A percentile compares a stretch with the other conserved stretches of the same genome.
phyloP scores from a whole-genome alignment of 257 asterid species.

The Forsythia suspensa region DNA sequence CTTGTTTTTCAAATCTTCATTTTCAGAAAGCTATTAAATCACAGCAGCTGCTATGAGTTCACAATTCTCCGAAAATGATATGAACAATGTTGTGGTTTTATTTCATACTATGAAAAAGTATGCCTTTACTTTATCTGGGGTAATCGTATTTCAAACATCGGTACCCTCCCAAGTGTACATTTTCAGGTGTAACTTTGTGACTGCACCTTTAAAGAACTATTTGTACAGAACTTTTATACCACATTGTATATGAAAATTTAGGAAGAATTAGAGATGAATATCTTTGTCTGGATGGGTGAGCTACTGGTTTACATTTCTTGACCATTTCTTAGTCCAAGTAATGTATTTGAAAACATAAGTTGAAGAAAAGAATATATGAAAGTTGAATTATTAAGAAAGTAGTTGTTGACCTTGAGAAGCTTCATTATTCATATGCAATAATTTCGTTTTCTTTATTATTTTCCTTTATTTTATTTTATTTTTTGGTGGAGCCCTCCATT shows the following conservation, averaged over 20 bases:
- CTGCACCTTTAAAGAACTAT: slow-evolving; percentile 19
- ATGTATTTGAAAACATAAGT: not conserved
- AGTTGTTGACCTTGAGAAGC: slow-evolving; percentile 23
- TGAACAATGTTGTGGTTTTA: slow-evolving; percentile 2
- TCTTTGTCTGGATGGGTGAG: slow-evolving; percentile 10
- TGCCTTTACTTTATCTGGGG: not conserved
- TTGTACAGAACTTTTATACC: slow-evolving; percentile 24
- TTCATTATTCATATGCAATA: not conserved
- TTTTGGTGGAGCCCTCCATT: not conserved
- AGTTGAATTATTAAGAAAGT: slow-evolving; percentile 24
- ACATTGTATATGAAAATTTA: slow-evolving; percentile 18
- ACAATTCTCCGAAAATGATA: not conserved
- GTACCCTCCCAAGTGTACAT: not conserved
- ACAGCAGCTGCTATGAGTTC: slow-evolving; percentile 1
- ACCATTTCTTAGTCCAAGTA: slow-evolving; percentile 9
- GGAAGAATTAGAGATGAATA: slow-evolving; percentile 14
- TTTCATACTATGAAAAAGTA: not conserved
- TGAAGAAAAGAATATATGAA: slow-evolving; percentile 14
- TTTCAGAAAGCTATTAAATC: not conserved
- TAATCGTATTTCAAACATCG: not conserved
- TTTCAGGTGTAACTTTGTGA: slow-evolving; percentile 31
- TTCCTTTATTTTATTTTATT: no score
- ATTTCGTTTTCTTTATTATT: not conserved
- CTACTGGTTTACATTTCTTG: slow-evolving; percentile 4
- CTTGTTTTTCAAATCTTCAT: not conserved